Evolutionary conservation across 2,329 filamentous ascomycete species (phyloP), one percentile per base, ranked within the genome.

Genomic region (Fusarium continuum): DNA sequence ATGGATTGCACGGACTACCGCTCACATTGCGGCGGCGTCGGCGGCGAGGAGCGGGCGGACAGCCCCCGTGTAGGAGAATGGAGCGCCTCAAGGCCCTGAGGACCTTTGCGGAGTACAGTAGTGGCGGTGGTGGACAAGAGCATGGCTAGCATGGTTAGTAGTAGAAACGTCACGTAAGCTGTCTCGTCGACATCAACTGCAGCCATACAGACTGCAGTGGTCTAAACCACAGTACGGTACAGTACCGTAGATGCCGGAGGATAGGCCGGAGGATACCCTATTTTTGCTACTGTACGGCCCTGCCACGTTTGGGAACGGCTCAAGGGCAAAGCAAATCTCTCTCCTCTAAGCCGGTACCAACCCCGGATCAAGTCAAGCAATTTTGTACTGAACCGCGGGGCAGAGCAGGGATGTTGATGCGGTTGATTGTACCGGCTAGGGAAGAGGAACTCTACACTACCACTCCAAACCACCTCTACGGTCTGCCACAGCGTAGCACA

Each of bases 111-210:
- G 61, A 64, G 61, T 46, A 53, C 39, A 44, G 49, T 55, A 49
- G 59, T 64, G 61, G 61, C 46, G 41, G 55, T 46, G 49, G 61
- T 65, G 49, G 61, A 43, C 46, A 52, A 28, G 58, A 46, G 23
- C 25, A 38, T 34, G 23, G 32, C 36, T 35, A 39, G 26, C 28
- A 35, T 25, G 44, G 52, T 63, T 65, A 65, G 61, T 65, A 61
- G 45, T 65, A 19, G 61, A 61, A 64, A 60, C 44, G 32, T 58
- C 49, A 64, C 61, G 61, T 64, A 64, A 64, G 39, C 41, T 64
- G 43, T 63, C 34, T 39, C 22, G 50, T 57, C 19, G 31, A 17
- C 49, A 31, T 50, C 19, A n/a, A 48, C 51, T 38, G 14, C 23
- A 43, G 36, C n/a, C n/a, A n/a, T n/a, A n/a, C n/a, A n/a, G n/a